phyloP scores from a whole-genome alignment of 768 basidiomycete species.

The Rhizopogon sp. region DNA sequence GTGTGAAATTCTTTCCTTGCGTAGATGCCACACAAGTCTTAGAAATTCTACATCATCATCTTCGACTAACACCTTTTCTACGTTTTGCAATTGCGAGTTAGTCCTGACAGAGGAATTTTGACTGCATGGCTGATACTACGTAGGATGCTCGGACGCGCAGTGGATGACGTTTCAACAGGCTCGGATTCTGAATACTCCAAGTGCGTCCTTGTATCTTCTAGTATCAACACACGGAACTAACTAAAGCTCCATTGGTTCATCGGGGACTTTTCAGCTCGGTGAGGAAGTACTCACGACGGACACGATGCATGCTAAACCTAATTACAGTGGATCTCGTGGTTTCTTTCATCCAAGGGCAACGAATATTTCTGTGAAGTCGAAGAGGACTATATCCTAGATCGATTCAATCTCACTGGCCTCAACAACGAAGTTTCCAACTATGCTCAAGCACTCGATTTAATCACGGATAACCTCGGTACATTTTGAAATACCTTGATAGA shows the following conservation, averaged over 20 bases:
- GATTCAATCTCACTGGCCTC: slow-evolving; percentile 96
- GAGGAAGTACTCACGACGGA: slow-evolving; percentile 15
- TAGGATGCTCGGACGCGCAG: slow-evolving; percentile 39
- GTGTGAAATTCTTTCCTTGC: slow-evolving; percentile 14
- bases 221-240: slow-evolving; percentile 11
- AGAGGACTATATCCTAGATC: slow-evolving; percentile 97
- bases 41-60: slow-evolving; percentile 17
- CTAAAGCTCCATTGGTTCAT: background rate
- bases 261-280: slow-evolving; percentile 19
- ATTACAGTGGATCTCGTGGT: slow-evolving; percentile 94
- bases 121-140: slow-evolving; percentile 14
- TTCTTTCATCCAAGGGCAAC: slow-evolving; percentile 94
- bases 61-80: slow-evolving; percentile 3
- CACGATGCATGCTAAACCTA: slow-evolving; percentile 12
- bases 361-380: slow-evolving; percentile 99
- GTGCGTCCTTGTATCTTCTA: slow-evolving; percentile 39
- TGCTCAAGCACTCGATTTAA: slow-evolving; percentile 87
- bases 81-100: slow-evolving; percentile 15
- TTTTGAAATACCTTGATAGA: slow-evolving; percentile 2
- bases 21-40: background rate
- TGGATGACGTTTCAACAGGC: slow-evolving; percentile 86
- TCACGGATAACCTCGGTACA: slow-evolving; percentile 92
- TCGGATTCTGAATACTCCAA: slow-evolving; percentile 97
- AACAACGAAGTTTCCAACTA: slow-evolving; percentile 97
- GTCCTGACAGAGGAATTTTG: slow-evolving; percentile 11